A percentile compares a stretch with the other conserved stretches of the same genome.
Conservation (phyloP, 768 basidiomycete species). For the Psilocybe cubensis region DNA sequence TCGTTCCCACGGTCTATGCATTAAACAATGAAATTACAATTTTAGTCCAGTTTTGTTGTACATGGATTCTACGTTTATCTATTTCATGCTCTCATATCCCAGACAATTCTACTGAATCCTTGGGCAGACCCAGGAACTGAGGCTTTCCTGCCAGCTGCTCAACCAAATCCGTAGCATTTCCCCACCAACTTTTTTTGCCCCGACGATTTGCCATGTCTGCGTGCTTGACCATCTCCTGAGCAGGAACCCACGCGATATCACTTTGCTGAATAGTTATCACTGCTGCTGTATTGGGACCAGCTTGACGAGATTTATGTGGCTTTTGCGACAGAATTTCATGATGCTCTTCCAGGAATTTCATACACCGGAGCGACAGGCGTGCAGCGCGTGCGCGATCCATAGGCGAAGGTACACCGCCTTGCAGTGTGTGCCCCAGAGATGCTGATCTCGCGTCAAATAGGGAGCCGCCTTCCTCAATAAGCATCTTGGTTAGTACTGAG, state of each 20-base stretch:
- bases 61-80: background rate
- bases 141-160: slow-evolving; percentile 74
- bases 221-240: slow-evolving; percentile 80
- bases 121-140: slow-evolving; percentile 47
- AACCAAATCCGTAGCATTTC: slow-evolving; percentile 62
- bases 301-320: slow-evolving; percentile 54
- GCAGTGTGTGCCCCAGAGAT: slow-evolving; percentile 95
- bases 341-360: slow-evolving; percentile 91
- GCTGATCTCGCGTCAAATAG: slow-evolving; percentile 95
- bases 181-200: slow-evolving; percentile 84
- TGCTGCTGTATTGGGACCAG: slow-evolving; percentile 71
- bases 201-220: slow-evolving; percentile 92
- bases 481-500: slow-evolving; percentile 88
- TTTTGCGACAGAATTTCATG: slow-evolving; percentile 58
- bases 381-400: slow-evolving; percentile 91
- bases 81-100: background rate
- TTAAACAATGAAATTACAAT: slow-evolving; percentile 26
- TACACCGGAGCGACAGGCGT: slow-evolving; percentile 88
- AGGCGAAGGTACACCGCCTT: slow-evolving; percentile 95
- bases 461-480: slow-evolving; percentile 91
- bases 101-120: background rate
- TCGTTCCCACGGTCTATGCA: slow-evolving; percentile 33
- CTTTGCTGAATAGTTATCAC: slow-evolving; percentile 92
- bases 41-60: background rate
- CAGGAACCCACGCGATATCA: slow-evolving; percentile 79